These are phyloP conservation scores for Boletus tylopilopsis DNA, from an alignment of 768 basidiomycete species.

Conservation along the genomic window DNA sequence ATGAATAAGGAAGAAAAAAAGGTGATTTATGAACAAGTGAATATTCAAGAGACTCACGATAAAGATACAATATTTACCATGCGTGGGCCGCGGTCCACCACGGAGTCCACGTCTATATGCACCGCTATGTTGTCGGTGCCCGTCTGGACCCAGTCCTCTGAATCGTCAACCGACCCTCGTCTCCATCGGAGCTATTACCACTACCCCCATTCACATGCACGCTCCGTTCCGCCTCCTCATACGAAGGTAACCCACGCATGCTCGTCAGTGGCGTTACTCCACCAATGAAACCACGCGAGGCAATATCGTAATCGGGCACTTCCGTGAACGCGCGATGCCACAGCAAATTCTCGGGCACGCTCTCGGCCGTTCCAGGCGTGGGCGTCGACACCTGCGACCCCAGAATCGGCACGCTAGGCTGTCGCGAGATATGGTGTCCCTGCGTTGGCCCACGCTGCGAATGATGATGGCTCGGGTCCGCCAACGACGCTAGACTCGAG, in stretches of 20 bases:
- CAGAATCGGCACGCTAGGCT: background rate
- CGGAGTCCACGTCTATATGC: background rate
- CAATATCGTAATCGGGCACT: conserved; percentile 85
- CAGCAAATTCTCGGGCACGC: conserved; percentile 32
- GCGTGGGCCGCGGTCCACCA: too few relatives aligned
- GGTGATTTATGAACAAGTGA: too few relatives aligned
- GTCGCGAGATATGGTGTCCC: background rate
- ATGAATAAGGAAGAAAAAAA: background rate
- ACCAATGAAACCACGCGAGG: conserved; percentile 84
- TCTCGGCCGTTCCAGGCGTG: conserved; percentile 8
- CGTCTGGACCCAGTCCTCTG: background rate
- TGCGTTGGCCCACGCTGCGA: conserved; percentile 5
- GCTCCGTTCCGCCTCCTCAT: conserved; percentile 59
- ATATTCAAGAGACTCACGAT: too few relatives aligned
- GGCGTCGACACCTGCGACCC: conserved; percentile 1
- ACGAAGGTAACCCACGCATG: conserved; percentile 77
- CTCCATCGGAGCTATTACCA: background rate
- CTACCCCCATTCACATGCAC: too few relatives aligned
- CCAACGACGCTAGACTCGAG: conserved; percentile 24
- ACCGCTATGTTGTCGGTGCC: background rate
- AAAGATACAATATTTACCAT: too few relatives aligned
- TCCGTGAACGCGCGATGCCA: conserved; percentile 64
- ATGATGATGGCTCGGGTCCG: background rate
- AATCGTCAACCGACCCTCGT: conserved; percentile 13
- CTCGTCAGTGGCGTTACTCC: conserved; percentile 84